These are phyloP conservation scores for Luvunga scandens DNA, from an alignment of 345 rosid species.

Conservation along the genomic window DNA sequence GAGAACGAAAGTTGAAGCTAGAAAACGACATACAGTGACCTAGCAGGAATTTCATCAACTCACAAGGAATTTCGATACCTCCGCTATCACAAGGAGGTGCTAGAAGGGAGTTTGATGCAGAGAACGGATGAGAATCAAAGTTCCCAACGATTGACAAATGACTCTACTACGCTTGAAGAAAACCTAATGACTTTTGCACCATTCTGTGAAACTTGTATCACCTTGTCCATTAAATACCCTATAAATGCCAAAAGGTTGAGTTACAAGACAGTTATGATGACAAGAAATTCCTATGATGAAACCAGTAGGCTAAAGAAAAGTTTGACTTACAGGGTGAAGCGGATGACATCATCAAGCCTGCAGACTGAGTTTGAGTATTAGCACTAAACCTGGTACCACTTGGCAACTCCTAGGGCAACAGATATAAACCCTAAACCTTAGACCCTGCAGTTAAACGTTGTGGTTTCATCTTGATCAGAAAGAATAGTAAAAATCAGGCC, in stretches of 20 bases:
- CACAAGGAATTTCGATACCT: conserved; percentile 9
- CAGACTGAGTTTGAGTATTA: conserved; percentile 45
- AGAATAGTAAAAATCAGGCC: conserved; percentile 14
- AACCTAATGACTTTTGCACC: conserved; percentile 25
- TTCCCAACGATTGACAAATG: not conserved
- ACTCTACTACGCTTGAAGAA: conserved; percentile 13
- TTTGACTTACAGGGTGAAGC: conserved; percentile 48
- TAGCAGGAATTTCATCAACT: conserved; percentile 5
- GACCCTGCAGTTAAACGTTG: conserved; percentile 49
- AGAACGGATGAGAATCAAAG: conserved; percentile 1
- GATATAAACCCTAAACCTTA: conserved; percentile 40
- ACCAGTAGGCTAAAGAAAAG: conserved; percentile 39
- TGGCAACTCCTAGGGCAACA: conserved; percentile 50
- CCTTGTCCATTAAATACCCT: conserved; percentile 25
- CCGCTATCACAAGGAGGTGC: not conserved
- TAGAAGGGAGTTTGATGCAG: not conserved
- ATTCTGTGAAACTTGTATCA: conserved; percentile 19
- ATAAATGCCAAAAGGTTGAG: conserved; percentile 30
- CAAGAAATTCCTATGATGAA: conserved; percentile 40
- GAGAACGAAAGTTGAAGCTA: not conserved
- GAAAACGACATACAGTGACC: not conserved
- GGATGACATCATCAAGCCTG: conserved; percentile 50
- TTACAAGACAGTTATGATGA: conserved; percentile 26
- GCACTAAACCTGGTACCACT: conserved; percentile 49
- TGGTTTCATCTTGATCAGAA: conserved; percentile 27